These are phyloP conservation scores for Groenewaldozyma salmanticensis DNA, from an alignment of 805 yeast species.

Conservation along the genomic window DNA sequence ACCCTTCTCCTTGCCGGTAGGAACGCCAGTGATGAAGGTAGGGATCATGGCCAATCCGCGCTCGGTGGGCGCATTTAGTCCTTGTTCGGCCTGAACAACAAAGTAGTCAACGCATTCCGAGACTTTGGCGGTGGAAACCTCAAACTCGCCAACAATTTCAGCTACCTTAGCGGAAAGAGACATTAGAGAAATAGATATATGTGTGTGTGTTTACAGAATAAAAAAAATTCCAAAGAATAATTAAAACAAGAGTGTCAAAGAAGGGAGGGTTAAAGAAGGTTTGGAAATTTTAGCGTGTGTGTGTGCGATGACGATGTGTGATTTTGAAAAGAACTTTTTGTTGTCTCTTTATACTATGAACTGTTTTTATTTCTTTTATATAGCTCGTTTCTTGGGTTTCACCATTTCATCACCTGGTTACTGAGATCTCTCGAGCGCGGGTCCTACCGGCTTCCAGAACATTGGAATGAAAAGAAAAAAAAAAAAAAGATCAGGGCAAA, in stretches of 20 bases:
- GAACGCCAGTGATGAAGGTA: conserved; percentile 74
- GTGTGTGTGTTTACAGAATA: not conserved
- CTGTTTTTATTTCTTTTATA: too few species aligned
- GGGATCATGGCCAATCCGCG: conserved; percentile 67
- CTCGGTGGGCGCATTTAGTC: conserved; percentile 20
- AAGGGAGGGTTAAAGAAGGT: not conserved
- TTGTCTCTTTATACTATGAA: too few species aligned
- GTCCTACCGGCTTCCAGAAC: too few species aligned
- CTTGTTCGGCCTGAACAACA: conserved; percentile 21
- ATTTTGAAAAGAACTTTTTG: too few species aligned
- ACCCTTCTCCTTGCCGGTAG: conserved; percentile 80
- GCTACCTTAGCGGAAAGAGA: conserved; percentile 6
- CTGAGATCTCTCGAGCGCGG: too few species aligned
- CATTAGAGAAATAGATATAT: not conserved
- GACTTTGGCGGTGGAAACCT: conserved; percentile 16
- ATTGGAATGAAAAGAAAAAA: too few species aligned
- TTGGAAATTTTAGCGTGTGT: too few species aligned
- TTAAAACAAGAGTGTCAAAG: not conserved
- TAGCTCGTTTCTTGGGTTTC: too few species aligned
- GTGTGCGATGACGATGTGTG: too few species aligned
- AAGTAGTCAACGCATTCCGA: conserved; percentile 19
- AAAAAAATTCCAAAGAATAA: not conserved
- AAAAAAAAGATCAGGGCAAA: too few species aligned
- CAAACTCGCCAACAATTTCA: conserved; percentile 15
- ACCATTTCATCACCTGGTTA: too few species aligned